Base-by-base conservation (phyloP, 164 flowering plant genomes). In the Nelumbo lutea region DNA sequence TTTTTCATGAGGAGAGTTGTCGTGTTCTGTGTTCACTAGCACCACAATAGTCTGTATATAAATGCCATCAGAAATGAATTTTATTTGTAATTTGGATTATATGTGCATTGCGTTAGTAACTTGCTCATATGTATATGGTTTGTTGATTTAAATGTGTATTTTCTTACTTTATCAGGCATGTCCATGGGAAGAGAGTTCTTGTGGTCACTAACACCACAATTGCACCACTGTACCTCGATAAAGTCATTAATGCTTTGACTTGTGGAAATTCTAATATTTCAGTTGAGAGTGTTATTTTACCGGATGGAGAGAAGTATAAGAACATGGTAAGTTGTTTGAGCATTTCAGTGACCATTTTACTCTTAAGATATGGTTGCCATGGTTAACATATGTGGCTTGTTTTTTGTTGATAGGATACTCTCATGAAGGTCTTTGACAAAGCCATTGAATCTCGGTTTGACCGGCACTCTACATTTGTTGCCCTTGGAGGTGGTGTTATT, bases 401-500 rank as follows among this genome's bases (percentile, higher is more conserved):
- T 5, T 60, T 61, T 62, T 59, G 56, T 66, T 60, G 13, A 52
- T 71, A 95, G 99, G 99, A 89, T 14, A 86, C 89, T 38, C 88
- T 95, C 11, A 92, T 90, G 97, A 95, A 92, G 79, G 86, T 95
- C 42, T 93, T 92, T 75, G 97, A 93, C 79, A 95, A 95, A 79
- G 99, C 99, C 15, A 89, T 90, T 72, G 98, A 87, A 80, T 85
- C 98, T 65, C 81, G 96, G n/a, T 70, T 92, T 74, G 99, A 95
- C 72, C 77, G 99, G 10, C 83, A 88, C 9, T 86, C 86, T 61
- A 95, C 99, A 64, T 90, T 95, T 83, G 94, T 95, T 69, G 99
- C 99, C 51, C 97, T 95, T 72, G 99, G 99, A 56, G 99, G 99
- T 65, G 99, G 99, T 63, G 99, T 95, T 15, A 95, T 95, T 64